Conservation (phyloP, 176 grass and related monocot species). For the Alopecurus myosuroides region DNA sequence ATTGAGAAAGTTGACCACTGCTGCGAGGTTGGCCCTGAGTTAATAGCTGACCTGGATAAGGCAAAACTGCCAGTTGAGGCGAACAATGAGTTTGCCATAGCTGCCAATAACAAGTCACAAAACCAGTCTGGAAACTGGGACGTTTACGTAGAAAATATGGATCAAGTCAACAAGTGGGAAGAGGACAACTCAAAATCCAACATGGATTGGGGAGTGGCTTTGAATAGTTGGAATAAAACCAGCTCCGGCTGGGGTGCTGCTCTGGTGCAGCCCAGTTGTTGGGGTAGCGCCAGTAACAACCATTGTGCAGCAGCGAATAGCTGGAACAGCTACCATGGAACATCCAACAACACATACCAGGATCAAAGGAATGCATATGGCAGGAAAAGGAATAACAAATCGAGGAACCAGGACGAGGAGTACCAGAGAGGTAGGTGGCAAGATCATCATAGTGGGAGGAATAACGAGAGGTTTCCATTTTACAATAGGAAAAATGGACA, state of each 20-base stretch:
- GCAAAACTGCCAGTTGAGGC: conserved; percentile 19
- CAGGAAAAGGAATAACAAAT: conserved; percentile 25
- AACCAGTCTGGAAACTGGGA: conserved; percentile 43
- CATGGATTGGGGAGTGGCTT: conserved; percentile 17
- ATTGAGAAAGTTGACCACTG: no score
- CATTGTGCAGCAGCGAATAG: not conserved
- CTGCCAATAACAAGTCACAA: not conserved
- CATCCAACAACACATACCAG: no score
- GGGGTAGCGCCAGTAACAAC: not conserved
- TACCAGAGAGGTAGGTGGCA: conserved; percentile 12
- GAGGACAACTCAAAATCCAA: not conserved
- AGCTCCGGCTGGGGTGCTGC: conserved; percentile 23
- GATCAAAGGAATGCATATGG: no score
- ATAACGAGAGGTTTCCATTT: not conserved
- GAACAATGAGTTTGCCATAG: not conserved
- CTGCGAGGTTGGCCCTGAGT: no score
- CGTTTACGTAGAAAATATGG: conserved; percentile 28
- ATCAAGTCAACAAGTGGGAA: conserved; percentile 38
- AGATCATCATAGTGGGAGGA: conserved; percentile 20
- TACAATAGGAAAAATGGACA: not conserved
- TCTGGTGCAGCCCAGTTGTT: not conserved
- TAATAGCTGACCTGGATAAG: no score
- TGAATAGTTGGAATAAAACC: conserved; percentile 12
- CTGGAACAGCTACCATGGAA: no score
- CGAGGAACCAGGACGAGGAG: conserved; percentile 18